Evolutionary conservation across 345 rosid genomes (phyloP).

Genomic region (Psidium guajava): DNA sequence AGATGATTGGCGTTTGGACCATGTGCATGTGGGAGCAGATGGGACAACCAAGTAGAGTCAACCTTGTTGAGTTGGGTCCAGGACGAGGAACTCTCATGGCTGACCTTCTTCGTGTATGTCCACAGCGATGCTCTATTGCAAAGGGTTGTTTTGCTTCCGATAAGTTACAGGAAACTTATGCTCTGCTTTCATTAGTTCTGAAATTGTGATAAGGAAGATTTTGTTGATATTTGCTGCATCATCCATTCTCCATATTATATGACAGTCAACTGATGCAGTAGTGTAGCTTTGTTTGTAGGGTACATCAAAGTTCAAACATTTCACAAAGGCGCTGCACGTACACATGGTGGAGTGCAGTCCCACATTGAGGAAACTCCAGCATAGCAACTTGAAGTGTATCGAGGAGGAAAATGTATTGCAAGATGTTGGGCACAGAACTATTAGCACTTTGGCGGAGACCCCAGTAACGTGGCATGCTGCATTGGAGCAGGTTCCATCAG

Average conservation of each 20-base stretch:
- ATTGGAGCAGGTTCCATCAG: constrained; percentile 74
- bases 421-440: constrained; percentile 22
- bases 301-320: constrained; percentile 54
- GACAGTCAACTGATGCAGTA: not conserved
- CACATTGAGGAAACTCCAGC: constrained; percentile 60
- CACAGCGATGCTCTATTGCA: not conserved
- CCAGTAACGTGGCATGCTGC: constrained; percentile 78
- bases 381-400: constrained; percentile 46
- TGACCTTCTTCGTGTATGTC: constrained; percentile 78
- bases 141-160: not conserved
- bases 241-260: not conserved
- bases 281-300: constrained; percentile 39
- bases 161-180: not conserved
- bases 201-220: not conserved
- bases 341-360: constrained; percentile 95
- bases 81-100: constrained; percentile 95
- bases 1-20: constrained; percentile 91
- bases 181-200: not conserved
- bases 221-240: not conserved
- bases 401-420: constrained; percentile 22
- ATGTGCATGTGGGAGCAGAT: constrained; percentile 95
- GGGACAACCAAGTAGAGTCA: constrained; percentile 69
- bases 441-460: constrained; percentile 45
- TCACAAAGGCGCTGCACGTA: constrained; percentile 68
- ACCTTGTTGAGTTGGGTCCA: constrained; percentile 90